phyloP scores from a whole-genome alignment of 2,329 filamentous ascomycete species.

The Chalaropsis thielavioides region DNA sequence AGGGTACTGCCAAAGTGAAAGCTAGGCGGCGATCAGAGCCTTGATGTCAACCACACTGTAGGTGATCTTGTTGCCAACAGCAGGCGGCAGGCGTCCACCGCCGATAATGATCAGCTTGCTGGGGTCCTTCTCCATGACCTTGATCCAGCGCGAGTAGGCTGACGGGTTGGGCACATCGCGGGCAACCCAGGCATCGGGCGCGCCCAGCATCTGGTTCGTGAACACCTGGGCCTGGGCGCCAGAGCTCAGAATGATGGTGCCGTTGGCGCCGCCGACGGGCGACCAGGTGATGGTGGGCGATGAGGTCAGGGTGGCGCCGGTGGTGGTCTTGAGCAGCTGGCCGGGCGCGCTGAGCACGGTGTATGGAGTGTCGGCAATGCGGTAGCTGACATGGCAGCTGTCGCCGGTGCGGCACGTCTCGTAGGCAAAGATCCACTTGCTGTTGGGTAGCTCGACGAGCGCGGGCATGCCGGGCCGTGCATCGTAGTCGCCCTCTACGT shows the following conservation, averaged over 20 bases:
- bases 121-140: constrained; percentile 26
- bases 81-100: constrained; percentile 33
- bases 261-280: constrained; percentile 30
- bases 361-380: constrained; percentile 27
- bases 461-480: constrained; percentile 56
- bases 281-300: constrained; percentile 34
- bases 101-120: constrained; percentile 31
- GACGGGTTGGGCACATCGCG: constrained; percentile 25
- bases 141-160: constrained; percentile 28
- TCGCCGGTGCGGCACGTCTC: constrained; percentile 41
- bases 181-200: constrained; percentile 26
- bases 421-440: constrained; percentile 49
- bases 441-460: constrained; percentile 42
- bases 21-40: constrained; percentile 11
- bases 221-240: constrained; percentile 27
- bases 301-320: constrained; percentile 23
- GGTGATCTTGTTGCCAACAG: constrained; percentile 31
- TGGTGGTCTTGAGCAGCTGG: constrained; percentile 24
- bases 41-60: constrained; percentile 24
- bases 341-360: constrained; percentile 26
- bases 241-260: constrained; percentile 32
- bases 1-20: neutral
- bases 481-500: constrained; percentile 37
- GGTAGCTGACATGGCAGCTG: constrained; percentile 33
- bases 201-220: constrained; percentile 30